Base-by-base conservation (phyloP, 345 rosid species). In the Eucalyptus regnans region DNA sequence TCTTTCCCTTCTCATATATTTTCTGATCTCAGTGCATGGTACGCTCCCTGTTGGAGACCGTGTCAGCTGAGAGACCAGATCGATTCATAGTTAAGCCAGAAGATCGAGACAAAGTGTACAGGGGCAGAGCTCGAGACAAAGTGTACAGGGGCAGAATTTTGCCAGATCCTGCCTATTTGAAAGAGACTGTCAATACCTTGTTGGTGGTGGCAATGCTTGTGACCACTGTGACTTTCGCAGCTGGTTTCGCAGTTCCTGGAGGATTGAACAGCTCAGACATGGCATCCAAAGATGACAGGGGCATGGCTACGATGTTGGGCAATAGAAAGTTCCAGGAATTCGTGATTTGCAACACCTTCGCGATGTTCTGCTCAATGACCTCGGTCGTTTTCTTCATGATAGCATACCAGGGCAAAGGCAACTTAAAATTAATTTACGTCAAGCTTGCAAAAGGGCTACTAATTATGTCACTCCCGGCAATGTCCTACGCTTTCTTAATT, bases 31-130 rank as follows among this genome's bases (percentile, higher is more conserved):
- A 62, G 68, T 0, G 0, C 7, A 3, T 62, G 0, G 8, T n/a
- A 27, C 2, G 0, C 1, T 0, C 2, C 4, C 7, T 62, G 8
- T 29, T 62, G 8, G 0, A 3, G 3, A 3, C 0, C 4, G 0
- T 12, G 13, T 58, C 29, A 27, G 15, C 16, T 27, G 7, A 5
- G 7, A 25, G 68, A 6, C 1, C 7, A 62, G 31, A 62, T 27
- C 15, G 14, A 27, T 1, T 29, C 9, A 0, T 29, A 62, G 9
- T 29, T 62, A 29, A 27, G 5, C 71, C 33, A 2, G 17, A 62
- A 29, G 17, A 0, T 62, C 33, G 33, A 2, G 71, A 27, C 27
- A 12, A 11, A 11, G 66, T 5, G 14, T 5, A 9, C 29, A 8
- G 4, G 25, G 22, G 10, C 4, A 22, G 62, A 0, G 17, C 1